Conservation (phyloP, 192 early-diverging fungal species). For the Chytriomyces hyalinus region DNA sequence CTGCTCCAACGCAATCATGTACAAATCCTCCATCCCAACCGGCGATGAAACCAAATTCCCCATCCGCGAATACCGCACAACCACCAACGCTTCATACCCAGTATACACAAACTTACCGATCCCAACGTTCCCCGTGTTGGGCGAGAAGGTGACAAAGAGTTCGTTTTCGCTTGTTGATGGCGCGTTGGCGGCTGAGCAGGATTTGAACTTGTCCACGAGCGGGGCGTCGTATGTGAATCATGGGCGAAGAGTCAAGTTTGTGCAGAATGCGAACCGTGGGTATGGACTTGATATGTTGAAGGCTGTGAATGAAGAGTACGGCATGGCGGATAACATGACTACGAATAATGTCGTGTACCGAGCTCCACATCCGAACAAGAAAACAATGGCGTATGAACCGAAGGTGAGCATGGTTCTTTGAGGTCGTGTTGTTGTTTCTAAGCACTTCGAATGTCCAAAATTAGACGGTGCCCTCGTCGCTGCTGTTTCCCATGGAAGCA, state of each 20-base stretch:
- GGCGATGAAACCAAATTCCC: conserved; percentile 44
- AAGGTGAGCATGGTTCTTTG: conserved; percentile 4
- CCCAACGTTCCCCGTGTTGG: conserved; percentile 44
- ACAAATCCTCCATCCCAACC: conserved; percentile 45
- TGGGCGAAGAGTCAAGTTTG: conserved; percentile 22
- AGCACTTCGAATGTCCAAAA: not conserved
- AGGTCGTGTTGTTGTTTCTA: not conserved
- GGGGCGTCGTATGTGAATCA: conserved; percentile 28
- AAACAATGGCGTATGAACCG: conserved; percentile 16
- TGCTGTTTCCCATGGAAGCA: conserved; percentile 41
- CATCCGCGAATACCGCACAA: conserved; percentile 16
- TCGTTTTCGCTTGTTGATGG: conserved; percentile 39
- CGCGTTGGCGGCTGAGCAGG: not conserved
- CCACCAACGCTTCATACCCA: conserved; percentile 34
- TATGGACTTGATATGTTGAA: conserved; percentile 17
- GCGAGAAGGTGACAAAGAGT: conserved; percentile 42
- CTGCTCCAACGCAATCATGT: conserved; percentile 16
- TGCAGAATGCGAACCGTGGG: conserved; percentile 19
- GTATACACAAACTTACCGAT: conserved; percentile 36
- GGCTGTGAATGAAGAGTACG: conserved; percentile 29
- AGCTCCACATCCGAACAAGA: not conserved
- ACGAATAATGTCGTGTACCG: conserved; percentile 39
- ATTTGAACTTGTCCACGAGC: conserved; percentile 22
- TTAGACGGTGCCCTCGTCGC: conserved; percentile 16
- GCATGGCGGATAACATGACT: conserved; percentile 35